Evolutionary conservation across 768 basidiomycete genomes (phyloP), one percentile per base, ranked within the genome.

Genomic region (Saitozyma sp.): DNA sequence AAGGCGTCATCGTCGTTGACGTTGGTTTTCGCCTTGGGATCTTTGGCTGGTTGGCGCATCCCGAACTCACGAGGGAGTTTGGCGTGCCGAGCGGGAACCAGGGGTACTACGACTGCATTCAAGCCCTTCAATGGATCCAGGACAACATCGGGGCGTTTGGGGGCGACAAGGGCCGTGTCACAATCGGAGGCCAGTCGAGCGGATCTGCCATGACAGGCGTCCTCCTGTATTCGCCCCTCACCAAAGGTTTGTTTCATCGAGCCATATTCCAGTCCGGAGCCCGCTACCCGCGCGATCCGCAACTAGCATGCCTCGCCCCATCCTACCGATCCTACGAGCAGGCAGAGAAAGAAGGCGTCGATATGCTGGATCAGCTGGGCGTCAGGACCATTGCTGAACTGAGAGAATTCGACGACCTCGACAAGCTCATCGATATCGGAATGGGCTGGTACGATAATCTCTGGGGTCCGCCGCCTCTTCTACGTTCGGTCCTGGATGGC

Each of bases 141-240:
- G 70, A 81, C 29, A 81, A 86, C 73, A 86, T 86, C 62, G 74
- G 77, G 1, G 79, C 82, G n/a, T 86, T 86, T 63, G 85, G 85
- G 45, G 85, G 86, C 0, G 85, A 86, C 72, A 83, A 83, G 3
- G 73, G 75, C 9, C 80, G 80, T 1, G 82, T 87, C 50, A 84
- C 84, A 5, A 83, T 86, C 19, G 82, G 83, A 62, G 85, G 85
- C 2, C 46, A 48, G 46, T 48, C 46, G 13, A 17, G 46, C 17
- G 46, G 46, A 14, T 48, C 46, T 48, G 46, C 46, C 13, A 48
- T 48, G 46, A 48, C 46, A 17, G 14, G 17, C 13, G 17, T 17
- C 14, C 14, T 48, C 13, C 46, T 48, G 46, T 17, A 14, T 17
- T 48, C 46, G 46, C 46, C 46, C 13, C 17, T 48, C 14, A 48